Evolutionary conservation across 179 eudicot genomes (phyloP).

Genomic region (Corrigiola litoralis): DNA sequence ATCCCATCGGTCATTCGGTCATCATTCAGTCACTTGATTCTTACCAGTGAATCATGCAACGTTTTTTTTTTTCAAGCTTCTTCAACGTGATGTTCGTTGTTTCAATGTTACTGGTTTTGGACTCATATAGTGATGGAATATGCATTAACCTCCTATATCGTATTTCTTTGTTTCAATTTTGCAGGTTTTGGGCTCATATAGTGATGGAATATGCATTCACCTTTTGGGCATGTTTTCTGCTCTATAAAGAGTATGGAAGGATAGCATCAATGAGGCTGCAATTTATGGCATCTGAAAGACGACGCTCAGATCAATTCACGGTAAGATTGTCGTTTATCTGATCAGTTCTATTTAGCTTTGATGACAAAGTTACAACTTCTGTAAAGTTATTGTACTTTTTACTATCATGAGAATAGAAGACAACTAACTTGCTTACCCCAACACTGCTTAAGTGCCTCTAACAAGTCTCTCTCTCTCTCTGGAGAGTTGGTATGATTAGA

Average conservation of each 20-base stretch:
- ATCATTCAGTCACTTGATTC: too few relatives aligned
- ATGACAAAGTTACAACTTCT: background rate
- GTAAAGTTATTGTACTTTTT: too few relatives aligned
- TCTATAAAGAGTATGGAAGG: slow-evolving; percentile 65
- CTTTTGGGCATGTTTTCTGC: slow-evolving; percentile 78
- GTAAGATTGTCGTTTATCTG: slow-evolving; percentile 38
- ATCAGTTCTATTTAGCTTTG: background rate
- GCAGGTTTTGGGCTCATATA: slow-evolving; percentile 90
- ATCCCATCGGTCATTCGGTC: too few relatives aligned
- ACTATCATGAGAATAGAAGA: too few relatives aligned
- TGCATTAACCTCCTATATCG: slow-evolving; percentile 61
- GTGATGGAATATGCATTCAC: slow-evolving; percentile 77
- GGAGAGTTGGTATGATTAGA: too few relatives aligned
- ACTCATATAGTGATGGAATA: slow-evolving; percentile 80
- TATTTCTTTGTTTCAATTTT: too few relatives aligned
- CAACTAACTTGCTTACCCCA: background rate
- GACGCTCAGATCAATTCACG: slow-evolving; percentile 93
- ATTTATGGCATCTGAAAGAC: slow-evolving; percentile 73
- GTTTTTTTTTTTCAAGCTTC: background rate
- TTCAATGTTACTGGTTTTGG: slow-evolving; percentile 66
- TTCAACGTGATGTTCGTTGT: slow-evolving; percentile 10
- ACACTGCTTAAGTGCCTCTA: background rate
- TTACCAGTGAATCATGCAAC: too few relatives aligned
- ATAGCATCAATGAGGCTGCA: slow-evolving; percentile 80
- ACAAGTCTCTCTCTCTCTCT: background rate